These are phyloP conservation scores for Thinopyrum obtusiflorum DNA, from an alignment of 202 grass and related monocot species.

Conservation along the genomic window DNA sequence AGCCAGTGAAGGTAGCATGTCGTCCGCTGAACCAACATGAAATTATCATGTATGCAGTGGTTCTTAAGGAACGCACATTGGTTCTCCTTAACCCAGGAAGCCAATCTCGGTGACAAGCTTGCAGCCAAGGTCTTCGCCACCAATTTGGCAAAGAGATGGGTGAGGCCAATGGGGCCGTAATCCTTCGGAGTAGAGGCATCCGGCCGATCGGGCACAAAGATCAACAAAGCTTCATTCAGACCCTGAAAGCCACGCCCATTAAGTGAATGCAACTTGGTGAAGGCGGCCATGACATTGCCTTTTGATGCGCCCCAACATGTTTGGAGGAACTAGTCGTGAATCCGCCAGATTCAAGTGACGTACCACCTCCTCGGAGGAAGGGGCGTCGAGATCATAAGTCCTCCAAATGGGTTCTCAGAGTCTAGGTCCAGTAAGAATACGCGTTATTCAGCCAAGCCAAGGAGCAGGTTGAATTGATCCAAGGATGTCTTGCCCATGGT, in stretches of 20 bases:
- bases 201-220: background rate
- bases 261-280: background rate
- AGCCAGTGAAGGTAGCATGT: too few relatives aligned
- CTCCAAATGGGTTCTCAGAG: too few relatives aligned
- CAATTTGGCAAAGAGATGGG: background rate
- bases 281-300: background rate
- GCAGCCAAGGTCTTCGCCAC: background rate
- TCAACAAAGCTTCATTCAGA: background rate
- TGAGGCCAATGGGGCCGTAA: background rate
- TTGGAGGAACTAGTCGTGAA: background rate
- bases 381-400: too few relatives aligned
- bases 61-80: background rate
- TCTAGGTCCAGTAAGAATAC: too few relatives aligned
- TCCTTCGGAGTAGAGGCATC: background rate
- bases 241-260: background rate
- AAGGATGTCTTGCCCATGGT: too few relatives aligned
- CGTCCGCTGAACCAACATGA: too few relatives aligned
- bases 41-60: background rate
- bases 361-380: too few relatives aligned
- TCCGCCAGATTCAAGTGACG: background rate
- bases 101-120: background rate
- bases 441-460: too few relatives aligned
- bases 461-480: too few relatives aligned
- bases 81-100: background rate
- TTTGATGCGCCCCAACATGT: background rate